phyloP scores from a whole-genome alignment of 768 basidiomycete species.

The Serendipita indica region DNA sequence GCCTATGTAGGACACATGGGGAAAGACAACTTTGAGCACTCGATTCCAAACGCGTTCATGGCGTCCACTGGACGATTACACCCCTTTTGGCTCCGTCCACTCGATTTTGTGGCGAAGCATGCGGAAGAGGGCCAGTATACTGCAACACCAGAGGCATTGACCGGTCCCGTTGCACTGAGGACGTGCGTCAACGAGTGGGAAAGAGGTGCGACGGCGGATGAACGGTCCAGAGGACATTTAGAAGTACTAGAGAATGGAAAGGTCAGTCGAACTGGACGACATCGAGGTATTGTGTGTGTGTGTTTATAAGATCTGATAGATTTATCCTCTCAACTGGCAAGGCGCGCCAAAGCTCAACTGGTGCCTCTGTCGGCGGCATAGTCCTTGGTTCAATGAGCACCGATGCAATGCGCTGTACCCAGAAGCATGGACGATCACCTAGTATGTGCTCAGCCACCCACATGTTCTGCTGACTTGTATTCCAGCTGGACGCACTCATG shows the following conservation, averaged over 20 bases:
- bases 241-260: not conserved
- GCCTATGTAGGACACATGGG: conserved; percentile 7
- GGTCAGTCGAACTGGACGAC: not conserved
- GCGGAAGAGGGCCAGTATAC: not conserved
- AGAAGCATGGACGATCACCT: not conserved
- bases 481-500: conserved; percentile 9
- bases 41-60: conserved; percentile 5
- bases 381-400: not conserved
- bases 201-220: not conserved
- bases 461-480: not conserved
- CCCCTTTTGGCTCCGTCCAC: not conserved
- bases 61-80: not conserved
- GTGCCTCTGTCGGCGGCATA: conserved; percentile 4
- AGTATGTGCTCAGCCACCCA: not conserved
- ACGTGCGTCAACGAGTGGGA: not conserved
- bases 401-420: not conserved
- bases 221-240: not conserved
- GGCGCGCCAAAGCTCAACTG: conserved; percentile 4
- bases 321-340: not conserved
- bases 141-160: not conserved
- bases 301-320: not conserved
- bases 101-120: not conserved
- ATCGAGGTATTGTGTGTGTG: not conserved
- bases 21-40: conserved; percentile 2
- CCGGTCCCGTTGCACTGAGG: not conserved